These are phyloP conservation scores for Aspergillus candidus DNA, from an alignment of 2,329 filamentous ascomycete genomes.

Conservation along the genomic window DNA sequence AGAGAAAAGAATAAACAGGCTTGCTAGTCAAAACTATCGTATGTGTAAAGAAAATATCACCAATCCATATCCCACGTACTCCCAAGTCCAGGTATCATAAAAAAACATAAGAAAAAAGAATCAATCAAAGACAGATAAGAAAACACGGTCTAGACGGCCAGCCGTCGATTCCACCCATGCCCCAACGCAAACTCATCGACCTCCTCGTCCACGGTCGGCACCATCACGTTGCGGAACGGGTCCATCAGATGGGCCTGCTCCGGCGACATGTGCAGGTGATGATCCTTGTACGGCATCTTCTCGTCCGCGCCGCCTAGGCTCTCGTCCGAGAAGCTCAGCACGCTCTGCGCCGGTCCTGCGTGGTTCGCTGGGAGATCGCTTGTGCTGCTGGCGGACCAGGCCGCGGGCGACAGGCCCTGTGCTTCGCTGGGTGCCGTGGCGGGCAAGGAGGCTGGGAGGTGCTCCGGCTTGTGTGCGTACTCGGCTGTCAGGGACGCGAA, in stretches of 20 bases:
- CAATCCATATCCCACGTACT: too few species aligned
- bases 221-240: conserved; percentile 32
- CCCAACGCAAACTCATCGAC: conserved; percentile 27
- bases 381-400: conserved; percentile 34
- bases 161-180: conserved; percentile 30
- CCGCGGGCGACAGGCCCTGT: conserved; percentile 34
- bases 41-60: too few species aligned
- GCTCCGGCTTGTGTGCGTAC: conserved; percentile 24
- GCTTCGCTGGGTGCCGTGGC: conserved; percentile 19
- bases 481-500: conserved; percentile 31
- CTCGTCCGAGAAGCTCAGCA: conserved; percentile 56
- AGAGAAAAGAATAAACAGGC: too few species aligned
- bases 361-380: conserved; percentile 30
- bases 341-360: conserved; percentile 43
- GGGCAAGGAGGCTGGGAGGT: conserved; percentile 13
- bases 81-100: conserved; percentile 7
- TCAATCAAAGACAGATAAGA: neutral
- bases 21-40: too few species aligned
- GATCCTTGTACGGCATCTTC: conserved; percentile 15
- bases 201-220: conserved; percentile 30
- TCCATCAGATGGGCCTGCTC: conserved; percentile 28
- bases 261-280: conserved; percentile 16
- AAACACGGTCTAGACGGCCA: conserved; percentile 21
- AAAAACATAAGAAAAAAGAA: neutral
- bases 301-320: conserved; percentile 52